Evolutionary conservation across 768 basidiomycete genomes (phyloP), one percentile per base, ranked within the genome.

Genomic region (Goffeauzyma gilvescens): DNA sequence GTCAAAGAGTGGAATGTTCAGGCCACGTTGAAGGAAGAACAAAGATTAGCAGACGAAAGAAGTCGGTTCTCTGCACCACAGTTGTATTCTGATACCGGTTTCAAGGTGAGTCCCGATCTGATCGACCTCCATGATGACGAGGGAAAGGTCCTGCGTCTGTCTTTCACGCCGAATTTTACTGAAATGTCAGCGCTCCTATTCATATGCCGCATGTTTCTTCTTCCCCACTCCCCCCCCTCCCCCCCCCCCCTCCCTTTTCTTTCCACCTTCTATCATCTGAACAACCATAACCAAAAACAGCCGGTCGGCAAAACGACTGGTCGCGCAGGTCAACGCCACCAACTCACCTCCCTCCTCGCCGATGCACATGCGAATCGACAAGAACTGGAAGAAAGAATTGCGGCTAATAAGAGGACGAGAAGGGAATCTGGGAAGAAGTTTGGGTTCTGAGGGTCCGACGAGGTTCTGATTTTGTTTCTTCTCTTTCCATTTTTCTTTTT

Each of bases 241-340:
- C 2, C 18, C 14, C 40, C 14, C 2, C 18, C 10, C 6, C 30
- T 40, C n/a, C 6, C n/a, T 18, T 4, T 21, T 4, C 2, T 26
- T 14, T n/a, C 40, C 17, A n/a, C 15, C 8, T 1, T 9, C 12
- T n/a, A 9, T 39, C 9, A 39, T 24, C 17, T 17, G 26, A 25
- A 22, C 25, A 18, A n/a, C 24, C 12, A n/a, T 4, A 13, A 17
- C 31, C n/a, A 2, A 20, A 13, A 26, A 3, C 41, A 62, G 58
- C 41, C 55, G 4, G 44, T 56, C 25, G 62, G 58, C 6, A 55
- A 60, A 32, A 52, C 52, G 30, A 59, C 57, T 26, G 61, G 61
- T 14, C 50, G 54, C 24, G 61, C 61, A 0, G 49, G 57, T 9
- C 53, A 63, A 41, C 26, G 61, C n/a, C 62, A 63, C 42, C 62